phyloP scores from a whole-genome alignment of 1,139 yeast species.

The Debaryomyces subglobosus region DNA sequence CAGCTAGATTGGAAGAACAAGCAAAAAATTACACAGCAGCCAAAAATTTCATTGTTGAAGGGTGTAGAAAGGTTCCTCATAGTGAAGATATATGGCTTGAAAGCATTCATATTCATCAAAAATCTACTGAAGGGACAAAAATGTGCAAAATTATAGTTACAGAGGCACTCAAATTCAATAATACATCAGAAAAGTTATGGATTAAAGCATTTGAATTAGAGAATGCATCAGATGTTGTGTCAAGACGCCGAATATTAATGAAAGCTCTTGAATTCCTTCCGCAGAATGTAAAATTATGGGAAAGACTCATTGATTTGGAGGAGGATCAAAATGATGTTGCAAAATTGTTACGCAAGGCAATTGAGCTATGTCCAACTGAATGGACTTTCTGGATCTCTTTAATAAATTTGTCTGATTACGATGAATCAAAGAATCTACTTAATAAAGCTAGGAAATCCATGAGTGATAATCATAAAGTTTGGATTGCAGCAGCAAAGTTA shows the following conservation, averaged over 20 bases:
- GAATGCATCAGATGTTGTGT: constrained; percentile 40
- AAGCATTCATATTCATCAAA: constrained; percentile 63
- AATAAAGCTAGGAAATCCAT: constrained; percentile 62
- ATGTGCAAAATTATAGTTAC: constrained; percentile 60
- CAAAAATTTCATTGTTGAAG: constrained; percentile 62
- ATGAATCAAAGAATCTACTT: constrained; percentile 56
- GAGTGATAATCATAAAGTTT: constrained; percentile 56
- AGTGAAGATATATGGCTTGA: constrained; percentile 85
- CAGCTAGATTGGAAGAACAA: constrained; percentile 77
- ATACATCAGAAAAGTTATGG: constrained; percentile 70
- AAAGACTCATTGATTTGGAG: constrained; percentile 52
- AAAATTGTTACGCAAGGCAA: constrained; percentile 65
- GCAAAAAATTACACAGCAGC: constrained; percentile 63
- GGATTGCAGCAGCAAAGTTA: constrained; percentile 72
- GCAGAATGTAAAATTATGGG: constrained; percentile 53
- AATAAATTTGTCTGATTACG: constrained; percentile 47
- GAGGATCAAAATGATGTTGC: constrained; percentile 49
- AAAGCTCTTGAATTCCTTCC: constrained; percentile 62
- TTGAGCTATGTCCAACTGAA: constrained; percentile 66
- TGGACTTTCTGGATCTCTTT: constrained; percentile 64
- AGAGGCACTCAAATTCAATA: constrained; percentile 63
- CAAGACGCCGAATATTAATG: constrained; percentile 61
- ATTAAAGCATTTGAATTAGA: constrained; percentile 68
- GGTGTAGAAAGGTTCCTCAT: constrained; percentile 68
- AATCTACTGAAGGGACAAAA: constrained; percentile 41